Percentiles rank a stretch among this genome's conserved stretches.
Evolutionary conservation across 2,329 filamentous ascomycete species (phyloP).

Genomic region (Gremmenia infestans): DNA sequence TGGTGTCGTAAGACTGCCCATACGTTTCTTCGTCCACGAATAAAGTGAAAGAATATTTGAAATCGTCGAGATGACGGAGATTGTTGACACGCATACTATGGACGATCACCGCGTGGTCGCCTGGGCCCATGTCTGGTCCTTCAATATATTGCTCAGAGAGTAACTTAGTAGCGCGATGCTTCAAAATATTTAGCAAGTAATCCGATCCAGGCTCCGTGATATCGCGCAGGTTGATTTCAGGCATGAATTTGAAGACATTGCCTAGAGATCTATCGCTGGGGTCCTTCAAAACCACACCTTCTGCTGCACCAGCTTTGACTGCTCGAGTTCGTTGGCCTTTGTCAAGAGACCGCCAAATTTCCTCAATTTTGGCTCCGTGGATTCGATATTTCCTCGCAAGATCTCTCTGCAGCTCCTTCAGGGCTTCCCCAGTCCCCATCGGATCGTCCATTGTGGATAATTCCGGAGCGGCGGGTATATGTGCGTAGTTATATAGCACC

Average conservation of each 20-base stretch:
- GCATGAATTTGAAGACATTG: slow-evolving; percentile 35
- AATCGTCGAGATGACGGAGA: slow-evolving; percentile 29
- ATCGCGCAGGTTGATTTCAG: slow-evolving; percentile 42
- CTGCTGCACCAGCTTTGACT: slow-evolving; percentile 32
- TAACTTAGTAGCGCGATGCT: slow-evolving; percentile 34
- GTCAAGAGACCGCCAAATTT: slow-evolving; percentile 37
- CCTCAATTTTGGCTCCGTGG: slow-evolving; percentile 34
- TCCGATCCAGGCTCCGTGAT: slow-evolving; percentile 34
- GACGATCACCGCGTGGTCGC: slow-evolving; percentile 35
- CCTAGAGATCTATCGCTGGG: slow-evolving; percentile 34
- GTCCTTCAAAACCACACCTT: slow-evolving; percentile 34
- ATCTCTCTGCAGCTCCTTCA: slow-evolving; percentile 34
- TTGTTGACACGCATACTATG: slow-evolving; percentile 32
- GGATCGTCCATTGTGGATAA: background rate
- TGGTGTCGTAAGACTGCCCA: slow-evolving; percentile 32
- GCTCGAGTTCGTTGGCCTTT: slow-evolving; percentile 32
- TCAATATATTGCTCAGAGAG: slow-evolving; percentile 33
- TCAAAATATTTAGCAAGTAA: slow-evolving; percentile 36
- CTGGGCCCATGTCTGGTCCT: slow-evolving; percentile 30
- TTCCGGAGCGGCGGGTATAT: background rate
- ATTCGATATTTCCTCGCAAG: slow-evolving; percentile 36
- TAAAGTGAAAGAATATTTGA: slow-evolving; percentile 33
- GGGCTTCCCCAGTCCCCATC: background rate
- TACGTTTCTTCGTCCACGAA: slow-evolving; percentile 35
- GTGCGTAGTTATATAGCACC: too few species aligned